Base-by-base conservation (phyloP, 768 basidiomycete species). In the Gelatoporia subvermispora region DNA sequence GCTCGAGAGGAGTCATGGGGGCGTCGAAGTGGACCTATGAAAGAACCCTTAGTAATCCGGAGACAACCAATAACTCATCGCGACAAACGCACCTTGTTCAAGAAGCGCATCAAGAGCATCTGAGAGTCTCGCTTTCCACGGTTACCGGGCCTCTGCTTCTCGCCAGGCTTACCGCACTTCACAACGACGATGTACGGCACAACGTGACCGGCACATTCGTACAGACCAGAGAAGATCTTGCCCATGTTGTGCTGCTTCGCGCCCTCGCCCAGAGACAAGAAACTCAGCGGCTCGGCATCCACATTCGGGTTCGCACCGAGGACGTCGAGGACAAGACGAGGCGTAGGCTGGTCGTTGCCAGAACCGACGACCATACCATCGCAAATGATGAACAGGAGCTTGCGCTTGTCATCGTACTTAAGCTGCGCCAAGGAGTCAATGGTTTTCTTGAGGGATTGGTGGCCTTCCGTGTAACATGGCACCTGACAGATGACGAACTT, bases 351-450 rank as follows among this genome's bases (percentile, higher is more conserved):
- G 68, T 98, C 93, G 67, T 98, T 98, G 4, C 95, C 94, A 2
- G 88, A 88, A 59, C 95, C 95, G 51, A 97, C 90, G 54, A 98
- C 96, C 79, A 93, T 99, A 58, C 95, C 95, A 65, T 99, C 95
- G 61, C 95, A 98, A 59, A 97, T 85, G 70, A 97, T 73, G 52
- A 95, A 77, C 23, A 98, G 73, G 8, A 98, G 73, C 68, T 97
- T 97, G 35, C 95, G 88, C 69, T 98, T 99, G 73, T 99, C 95
- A 60, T 99, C 95, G 60, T 98, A 99, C 67, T 91, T 94, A 68
- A 95, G 75, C 64, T 88, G 81, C 2, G 95, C 92, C 49, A 99
- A 72, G 4, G 93, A 95, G 64, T 98, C 93, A 62, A 99, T 95
- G 2, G 93, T 96, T 57, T 74, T 75, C 42, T 88, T 78, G 43